Evolutionary conservation across 257 asterid species (phyloP).

Genomic region (Voacanga thouarsii): DNA sequence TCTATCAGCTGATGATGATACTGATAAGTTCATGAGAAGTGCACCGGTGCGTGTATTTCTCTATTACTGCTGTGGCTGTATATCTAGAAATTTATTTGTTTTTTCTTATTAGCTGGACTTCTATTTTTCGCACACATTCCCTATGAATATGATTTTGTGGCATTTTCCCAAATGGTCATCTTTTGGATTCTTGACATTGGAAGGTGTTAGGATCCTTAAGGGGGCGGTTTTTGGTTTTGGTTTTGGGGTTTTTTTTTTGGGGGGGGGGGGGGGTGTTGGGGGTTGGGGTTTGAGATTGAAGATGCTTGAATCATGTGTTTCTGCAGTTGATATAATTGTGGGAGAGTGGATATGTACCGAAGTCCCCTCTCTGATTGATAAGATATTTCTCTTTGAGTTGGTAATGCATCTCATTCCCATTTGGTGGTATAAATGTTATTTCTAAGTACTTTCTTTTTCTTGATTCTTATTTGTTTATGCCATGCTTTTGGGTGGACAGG

Average conservation of each 20-base stretch:
- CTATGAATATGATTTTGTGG: neutral
- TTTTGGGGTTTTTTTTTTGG: neutral
- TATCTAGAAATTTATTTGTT: neutral
- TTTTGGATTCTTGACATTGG: neutral
- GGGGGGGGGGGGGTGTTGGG: neutral
- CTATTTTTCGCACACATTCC: too few relatives aligned
- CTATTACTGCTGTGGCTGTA: neutral
- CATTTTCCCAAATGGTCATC: neutral
- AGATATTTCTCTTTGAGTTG: neutral
- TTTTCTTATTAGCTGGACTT: neutral
- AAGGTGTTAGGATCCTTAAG: neutral
- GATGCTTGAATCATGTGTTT: too few relatives aligned
- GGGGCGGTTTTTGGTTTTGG: too few relatives aligned
- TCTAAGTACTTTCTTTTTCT: neutral
- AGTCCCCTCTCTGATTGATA: neutral
- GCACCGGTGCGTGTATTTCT: constrained; percentile 53
- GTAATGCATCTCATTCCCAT: neutral
- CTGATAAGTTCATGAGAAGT: constrained; percentile 45
- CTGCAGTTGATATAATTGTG: too few relatives aligned
- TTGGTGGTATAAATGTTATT: neutral
- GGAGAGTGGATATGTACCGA: neutral
- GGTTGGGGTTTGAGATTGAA: too few relatives aligned
- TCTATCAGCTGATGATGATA: constrained; percentile 45
- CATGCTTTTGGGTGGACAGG: neutral
- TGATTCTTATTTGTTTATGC: neutral